Evolutionary conservation across 768 basidiomycete species (phyloP), one percentile per base, ranked within the genome.

Genomic region (Rhodotorula graminis): DNA sequence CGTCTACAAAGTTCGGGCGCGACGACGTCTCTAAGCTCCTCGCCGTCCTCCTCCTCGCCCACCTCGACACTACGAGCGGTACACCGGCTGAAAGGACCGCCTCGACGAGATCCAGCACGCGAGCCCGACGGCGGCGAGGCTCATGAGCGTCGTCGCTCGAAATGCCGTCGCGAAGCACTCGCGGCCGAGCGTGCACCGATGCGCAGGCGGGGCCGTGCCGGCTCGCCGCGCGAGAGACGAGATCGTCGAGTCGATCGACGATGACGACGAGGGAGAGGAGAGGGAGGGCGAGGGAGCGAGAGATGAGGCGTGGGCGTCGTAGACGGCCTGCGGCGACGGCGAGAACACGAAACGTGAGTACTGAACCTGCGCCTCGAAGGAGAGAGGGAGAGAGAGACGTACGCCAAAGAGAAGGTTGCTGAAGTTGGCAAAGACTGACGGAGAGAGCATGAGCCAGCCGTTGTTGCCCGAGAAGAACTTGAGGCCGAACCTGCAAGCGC

Each of bases 131-230:
- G 75, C 75, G 8, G 31, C 11, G 19, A 68, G 8, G 27, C 69
- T 64, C 61, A 73, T 71, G 3, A 69, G 5, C 11, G 70, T 66
- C 29, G 72, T 76, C 1, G 55, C 47, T 6, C 60, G 56, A 61
- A 76, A 73, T 25, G 75, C 72, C 2, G 49, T 0, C 15, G 57
- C 44, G 58, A 71, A 76, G 57, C 75, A 76, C n/a, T 40, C 69
- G 19, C 23, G 27, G 14, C 75, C 72, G 33, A 68, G 60, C 3
- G 53, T 12, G 63, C 75, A 76, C 21, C 70, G n/a, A 3, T 57
- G 58, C 31, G 67, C 69, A 1, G 42, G 49, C 1, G 55, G 59
- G 9, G 65, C 40, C 10, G 37, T 46, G 47, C 58, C 63, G 5
- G 62, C 71, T 21, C 62, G 61, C 31, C 23, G 12, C 7, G 8